Conservation (phyloP, 2,329 filamentous ascomycete genomes). For the Fusarium nelsonii region DNA sequence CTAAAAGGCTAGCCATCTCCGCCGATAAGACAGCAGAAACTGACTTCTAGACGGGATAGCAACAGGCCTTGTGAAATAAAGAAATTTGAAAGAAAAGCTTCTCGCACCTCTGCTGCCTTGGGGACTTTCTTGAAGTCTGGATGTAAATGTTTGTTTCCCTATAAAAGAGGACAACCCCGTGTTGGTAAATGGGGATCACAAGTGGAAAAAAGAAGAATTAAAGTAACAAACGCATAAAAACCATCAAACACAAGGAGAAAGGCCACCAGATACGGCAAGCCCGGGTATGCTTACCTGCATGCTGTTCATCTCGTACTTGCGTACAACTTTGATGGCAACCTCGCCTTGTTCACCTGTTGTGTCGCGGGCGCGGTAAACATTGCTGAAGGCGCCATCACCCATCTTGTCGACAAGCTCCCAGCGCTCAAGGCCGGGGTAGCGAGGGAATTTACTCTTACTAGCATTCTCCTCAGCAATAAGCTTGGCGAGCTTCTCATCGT, state of each 20-base stretch:
- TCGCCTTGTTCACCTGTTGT: slow-evolving; percentile 76
- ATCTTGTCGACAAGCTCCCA: slow-evolving; percentile 95
- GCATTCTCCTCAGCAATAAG: slow-evolving; percentile 93
- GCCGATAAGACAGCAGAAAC: slow-evolving; percentile 32
- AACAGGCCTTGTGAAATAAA: slow-evolving; percentile 12
- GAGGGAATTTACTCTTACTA: slow-evolving; percentile 85
- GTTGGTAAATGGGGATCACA: slow-evolving; percentile 65
- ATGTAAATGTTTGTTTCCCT: slow-evolving; percentile 94
- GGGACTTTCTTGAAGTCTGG: slow-evolving; percentile 95
- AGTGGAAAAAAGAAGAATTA: slow-evolving; percentile 23
- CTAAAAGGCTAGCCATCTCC: slow-evolving; percentile 39
- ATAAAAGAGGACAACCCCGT: slow-evolving; percentile 59
- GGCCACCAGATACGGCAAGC: slow-evolving; percentile 42
- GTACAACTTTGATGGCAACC: slow-evolving; percentile 97
- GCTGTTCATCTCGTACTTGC: slow-evolving; percentile 99
- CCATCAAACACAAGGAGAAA: slow-evolving; percentile 40
- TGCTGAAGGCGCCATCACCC: slow-evolving; percentile 99
- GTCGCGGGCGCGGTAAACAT: slow-evolving; percentile 93
- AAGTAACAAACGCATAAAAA: slow-evolving; percentile 18
- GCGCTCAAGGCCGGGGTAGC: slow-evolving; percentile 62
- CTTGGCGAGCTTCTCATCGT: slow-evolving; percentile 80
- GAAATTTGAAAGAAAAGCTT: slow-evolving; percentile 54
- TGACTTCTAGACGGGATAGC: slow-evolving; percentile 45
- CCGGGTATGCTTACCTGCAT: slow-evolving; percentile 83
- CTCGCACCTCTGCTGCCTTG: slow-evolving; percentile 96